These are phyloP conservation scores for Cyclostephanos invisitatus DNA, from an alignment of 108 stramenopile genomes.

Conservation along the genomic window DNA sequence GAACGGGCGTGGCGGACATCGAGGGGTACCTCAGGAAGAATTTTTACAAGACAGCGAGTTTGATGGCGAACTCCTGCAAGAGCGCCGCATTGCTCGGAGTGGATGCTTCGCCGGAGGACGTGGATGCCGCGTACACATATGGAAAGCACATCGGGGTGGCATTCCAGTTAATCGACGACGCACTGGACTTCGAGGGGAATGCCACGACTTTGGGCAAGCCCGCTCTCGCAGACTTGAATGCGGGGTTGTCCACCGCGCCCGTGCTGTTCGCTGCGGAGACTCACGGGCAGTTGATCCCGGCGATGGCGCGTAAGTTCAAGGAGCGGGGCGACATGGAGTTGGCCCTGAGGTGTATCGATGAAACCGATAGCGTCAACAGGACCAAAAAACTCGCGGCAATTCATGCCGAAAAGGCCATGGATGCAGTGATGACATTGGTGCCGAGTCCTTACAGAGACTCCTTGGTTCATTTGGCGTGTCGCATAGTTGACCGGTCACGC, in stretches of 20 bases:
- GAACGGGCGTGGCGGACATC: conserved; percentile 57
- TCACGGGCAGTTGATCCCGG: conserved; percentile 62
- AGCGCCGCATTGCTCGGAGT: conserved; percentile 90
- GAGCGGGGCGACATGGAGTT: conserved; percentile 87
- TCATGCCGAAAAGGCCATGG: conserved; percentile 94
- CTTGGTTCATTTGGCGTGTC: conserved; percentile 76
- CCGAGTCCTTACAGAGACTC: conserved; percentile 70
- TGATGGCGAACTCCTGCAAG: conserved; percentile 97
- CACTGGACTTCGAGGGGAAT: conserved; percentile 95
- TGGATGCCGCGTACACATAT: conserved; percentile 83
- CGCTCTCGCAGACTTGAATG: conserved; percentile 88
- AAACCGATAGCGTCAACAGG: conserved; percentile 71
- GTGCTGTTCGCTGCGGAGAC: conserved; percentile 92
- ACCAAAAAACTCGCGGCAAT: conserved; percentile 91
- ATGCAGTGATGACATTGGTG: conserved; percentile 60
- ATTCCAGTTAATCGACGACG: conserved; percentile 98
- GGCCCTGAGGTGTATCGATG: conserved; percentile 59
- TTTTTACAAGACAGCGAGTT: conserved; percentile 96
- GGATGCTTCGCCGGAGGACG: conserved; percentile 58
- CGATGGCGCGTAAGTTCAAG: conserved; percentile 91
- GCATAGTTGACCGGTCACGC: conserved; percentile 72
- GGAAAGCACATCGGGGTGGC: conserved; percentile 98
- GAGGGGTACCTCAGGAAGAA: conserved; percentile 93
- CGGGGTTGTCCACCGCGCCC: conserved; percentile 96
- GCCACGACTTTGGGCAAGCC: conserved; percentile 89